These are phyloP conservation scores for Cladosporium halotolerans DNA, from an alignment of 2,329 filamentous ascomycete genomes.

Conservation along the genomic window DNA sequence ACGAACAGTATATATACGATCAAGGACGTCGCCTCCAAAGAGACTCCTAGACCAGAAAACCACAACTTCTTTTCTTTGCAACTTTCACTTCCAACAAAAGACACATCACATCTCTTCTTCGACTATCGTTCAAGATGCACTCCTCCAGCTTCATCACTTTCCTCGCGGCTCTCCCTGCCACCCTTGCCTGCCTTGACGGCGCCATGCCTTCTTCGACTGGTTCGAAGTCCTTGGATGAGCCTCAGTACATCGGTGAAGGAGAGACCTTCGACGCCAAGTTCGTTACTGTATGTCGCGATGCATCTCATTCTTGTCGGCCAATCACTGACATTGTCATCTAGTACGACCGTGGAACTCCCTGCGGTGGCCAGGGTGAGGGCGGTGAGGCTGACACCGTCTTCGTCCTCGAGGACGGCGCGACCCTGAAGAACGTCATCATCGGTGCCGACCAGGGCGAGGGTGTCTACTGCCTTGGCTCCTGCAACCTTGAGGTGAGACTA, in stretches of 20 bases:
- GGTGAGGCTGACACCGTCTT: conserved; percentile 47
- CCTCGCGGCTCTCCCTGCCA: conserved; percentile 21
- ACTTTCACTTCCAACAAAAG: neutral
- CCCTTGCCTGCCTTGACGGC: conserved; percentile 15
- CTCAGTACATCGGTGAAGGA: conserved; percentile 39
- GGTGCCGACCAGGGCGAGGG: conserved; percentile 47
- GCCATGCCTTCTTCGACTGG: conserved; percentile 15
- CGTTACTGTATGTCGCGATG: conserved; percentile 17
- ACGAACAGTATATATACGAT: too few relatives aligned
- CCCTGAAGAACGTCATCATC: conserved; percentile 49
- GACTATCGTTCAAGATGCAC: neutral
- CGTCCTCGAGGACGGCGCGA: conserved; percentile 46
- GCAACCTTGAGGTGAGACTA: neutral
- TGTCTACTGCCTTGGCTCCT: conserved; percentile 46
- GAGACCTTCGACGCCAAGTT: conserved; percentile 33
- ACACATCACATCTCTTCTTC: neutral
- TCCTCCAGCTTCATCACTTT: conserved; percentile 12
- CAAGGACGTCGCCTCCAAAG: too few relatives aligned
- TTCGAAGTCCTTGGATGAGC: conserved; percentile 21
- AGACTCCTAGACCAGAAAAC: too few relatives aligned
- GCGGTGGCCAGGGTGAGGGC: conserved; percentile 40
- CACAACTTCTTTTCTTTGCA: too few relatives aligned
- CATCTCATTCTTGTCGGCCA: too few relatives aligned
- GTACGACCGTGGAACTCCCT: conserved; percentile 37
- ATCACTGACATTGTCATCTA: conserved; percentile 4